Conservation (phyloP, 1,284 basidiomycete genomes). For the Grifola frondosa region DNA sequence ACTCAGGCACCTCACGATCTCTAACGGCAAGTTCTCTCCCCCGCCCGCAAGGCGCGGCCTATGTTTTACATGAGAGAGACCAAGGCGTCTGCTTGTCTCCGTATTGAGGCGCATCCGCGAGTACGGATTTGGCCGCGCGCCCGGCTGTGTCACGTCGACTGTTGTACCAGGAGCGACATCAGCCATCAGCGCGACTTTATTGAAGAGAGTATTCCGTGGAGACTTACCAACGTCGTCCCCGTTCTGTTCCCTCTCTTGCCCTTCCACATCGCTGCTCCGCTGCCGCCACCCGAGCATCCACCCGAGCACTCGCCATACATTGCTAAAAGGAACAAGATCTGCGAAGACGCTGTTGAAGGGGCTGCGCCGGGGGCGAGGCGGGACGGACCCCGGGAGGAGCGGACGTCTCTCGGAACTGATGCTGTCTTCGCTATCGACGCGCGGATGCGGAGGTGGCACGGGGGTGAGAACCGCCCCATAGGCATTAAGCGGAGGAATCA, state of each 20-base stretch:
- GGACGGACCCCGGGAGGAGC: constrained; percentile 24
- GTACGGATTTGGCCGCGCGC: too few species aligned
- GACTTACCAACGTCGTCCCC: constrained; percentile 7
- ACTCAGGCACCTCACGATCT: constrained; percentile 52
- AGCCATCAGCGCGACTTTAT: neutral
- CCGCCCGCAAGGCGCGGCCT: constrained; percentile 38
- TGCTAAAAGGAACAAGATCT: constrained; percentile 33
- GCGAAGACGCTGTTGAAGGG: constrained; percentile 23
- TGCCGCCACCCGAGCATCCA: constrained; percentile 11
- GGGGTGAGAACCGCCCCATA: constrained; percentile 58
- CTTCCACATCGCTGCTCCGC: constrained; percentile 10
- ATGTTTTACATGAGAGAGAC: constrained; percentile 32
- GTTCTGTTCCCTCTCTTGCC: constrained; percentile 31
- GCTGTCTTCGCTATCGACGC: too few species aligned
- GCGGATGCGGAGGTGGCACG: constrained; percentile 19
- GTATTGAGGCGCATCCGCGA: too few species aligned
- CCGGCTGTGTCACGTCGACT: too few species aligned
- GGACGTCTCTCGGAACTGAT: constrained; percentile 15
- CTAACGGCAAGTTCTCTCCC: constrained; percentile 49
- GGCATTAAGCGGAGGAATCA: constrained; percentile 46
- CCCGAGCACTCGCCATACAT: constrained; percentile 9
- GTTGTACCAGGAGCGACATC: neutral
- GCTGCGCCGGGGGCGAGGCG: constrained; percentile 2
- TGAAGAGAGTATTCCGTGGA: neutral
- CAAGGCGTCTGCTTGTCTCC: constrained; percentile 4